A percentile compares a stretch with the other conserved stretches of the same genome.
These are phyloP conservation scores for Mycosphaerella sp. DNA, from an alignment of 2,329 filamentous ascomycete genomes.

Conservation along the genomic window DNA sequence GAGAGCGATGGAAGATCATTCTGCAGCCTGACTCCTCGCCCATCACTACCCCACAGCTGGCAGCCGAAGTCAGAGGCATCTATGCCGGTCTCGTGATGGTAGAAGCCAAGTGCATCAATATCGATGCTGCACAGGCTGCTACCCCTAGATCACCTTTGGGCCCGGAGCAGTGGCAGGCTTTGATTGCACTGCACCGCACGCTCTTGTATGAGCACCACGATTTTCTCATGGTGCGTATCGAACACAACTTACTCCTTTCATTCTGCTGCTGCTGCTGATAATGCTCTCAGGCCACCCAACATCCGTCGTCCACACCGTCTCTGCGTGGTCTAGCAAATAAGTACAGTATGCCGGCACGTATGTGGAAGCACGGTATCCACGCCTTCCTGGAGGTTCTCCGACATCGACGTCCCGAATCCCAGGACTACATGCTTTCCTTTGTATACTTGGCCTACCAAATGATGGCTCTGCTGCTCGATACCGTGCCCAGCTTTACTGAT, in stretches of 20 bases:
- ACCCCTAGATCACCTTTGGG: conserved; percentile 48
- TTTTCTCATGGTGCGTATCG: conserved; percentile 52
- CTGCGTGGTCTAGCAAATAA: conserved; percentile 66
- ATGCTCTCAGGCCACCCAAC: conserved; percentile 60
- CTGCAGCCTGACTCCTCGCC: conserved; percentile 26
- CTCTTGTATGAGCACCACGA: conserved; percentile 44
- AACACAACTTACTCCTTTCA: no score
- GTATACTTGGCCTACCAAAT: conserved; percentile 86
- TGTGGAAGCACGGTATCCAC: conserved; percentile 90
- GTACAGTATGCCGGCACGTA: conserved; percentile 84
- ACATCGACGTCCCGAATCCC: conserved; percentile 64
- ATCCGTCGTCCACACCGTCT: conserved; percentile 67
- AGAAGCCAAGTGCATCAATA: conserved; percentile 79
- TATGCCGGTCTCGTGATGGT: conserved; percentile 81
- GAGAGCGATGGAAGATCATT: conserved; percentile 17
- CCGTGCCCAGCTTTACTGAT: conserved; percentile 72
- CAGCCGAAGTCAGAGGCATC: conserved; percentile 75
- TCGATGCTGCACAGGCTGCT: conserved; percentile 58
- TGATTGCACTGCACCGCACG: conserved; percentile 76
- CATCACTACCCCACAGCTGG: conserved; percentile 71
- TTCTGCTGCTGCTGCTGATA: neutral
- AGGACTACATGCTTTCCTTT: conserved; percentile 87
- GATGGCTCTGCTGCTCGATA: conserved; percentile 82
- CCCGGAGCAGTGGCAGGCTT: conserved; percentile 73
- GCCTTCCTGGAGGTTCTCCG: conserved; percentile 48